phyloP scores from a whole-genome alignment of 331 rosid genomes.

The Cydonia oblonga region DNA sequence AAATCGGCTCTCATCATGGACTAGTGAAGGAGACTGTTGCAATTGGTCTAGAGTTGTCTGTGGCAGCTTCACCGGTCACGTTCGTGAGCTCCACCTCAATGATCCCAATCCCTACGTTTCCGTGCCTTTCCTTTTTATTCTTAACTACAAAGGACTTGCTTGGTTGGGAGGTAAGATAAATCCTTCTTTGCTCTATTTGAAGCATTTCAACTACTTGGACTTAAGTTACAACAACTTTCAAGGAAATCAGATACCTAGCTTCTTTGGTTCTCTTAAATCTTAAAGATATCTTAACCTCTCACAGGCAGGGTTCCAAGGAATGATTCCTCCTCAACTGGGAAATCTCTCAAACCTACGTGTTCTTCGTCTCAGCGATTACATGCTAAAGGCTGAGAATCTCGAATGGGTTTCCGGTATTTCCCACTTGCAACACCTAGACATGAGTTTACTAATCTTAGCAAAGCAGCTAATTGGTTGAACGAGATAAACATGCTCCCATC shows the following conservation, averaged over 20 bases:
- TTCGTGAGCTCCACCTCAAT: too few relatives aligned
- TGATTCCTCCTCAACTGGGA: neutral
- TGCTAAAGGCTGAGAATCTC: neutral
- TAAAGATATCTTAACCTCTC: too few relatives aligned
- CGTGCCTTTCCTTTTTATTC: too few relatives aligned
- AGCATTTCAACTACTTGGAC: conserved; percentile 13
- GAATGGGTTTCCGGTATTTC: neutral
- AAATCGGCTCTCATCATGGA: too few relatives aligned
- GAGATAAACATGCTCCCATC: neutral
- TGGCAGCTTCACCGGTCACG: too few relatives aligned
- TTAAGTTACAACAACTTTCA: conserved; percentile 9
- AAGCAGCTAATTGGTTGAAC: neutral
- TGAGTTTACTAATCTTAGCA: neutral
- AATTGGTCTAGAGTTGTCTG: too few relatives aligned
- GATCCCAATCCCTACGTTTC: too few relatives aligned
- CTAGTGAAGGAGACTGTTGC: too few relatives aligned
- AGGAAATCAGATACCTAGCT: too few relatives aligned
- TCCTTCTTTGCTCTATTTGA: neutral
- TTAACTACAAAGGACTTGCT: too few relatives aligned
- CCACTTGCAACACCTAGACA: neutral
- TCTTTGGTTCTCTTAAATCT: too few relatives aligned
- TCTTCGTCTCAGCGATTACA: neutral
- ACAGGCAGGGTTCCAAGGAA: too few relatives aligned
- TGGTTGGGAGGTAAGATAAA: neutral
- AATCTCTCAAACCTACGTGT: neutral